A percentile compares a stretch with the other conserved stretches of the same genome.
Evolutionary conservation across 139 green algal species (phyloP).

Genomic region (Tetraselmis chui): DNA sequence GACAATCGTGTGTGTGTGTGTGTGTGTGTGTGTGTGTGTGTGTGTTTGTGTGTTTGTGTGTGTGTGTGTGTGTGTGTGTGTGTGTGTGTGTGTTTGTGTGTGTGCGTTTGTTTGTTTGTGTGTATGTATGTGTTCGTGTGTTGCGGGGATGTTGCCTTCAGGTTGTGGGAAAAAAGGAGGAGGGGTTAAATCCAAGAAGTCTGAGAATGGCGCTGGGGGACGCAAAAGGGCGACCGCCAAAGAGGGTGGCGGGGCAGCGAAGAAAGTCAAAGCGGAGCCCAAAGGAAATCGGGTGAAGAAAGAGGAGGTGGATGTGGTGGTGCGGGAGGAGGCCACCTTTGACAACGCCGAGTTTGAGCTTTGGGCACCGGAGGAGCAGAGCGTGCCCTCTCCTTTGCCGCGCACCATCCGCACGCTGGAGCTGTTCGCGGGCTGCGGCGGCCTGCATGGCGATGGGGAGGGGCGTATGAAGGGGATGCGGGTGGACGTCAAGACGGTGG

Average conservation of each 20-base stretch:
- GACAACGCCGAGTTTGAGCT: not conserved
- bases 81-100: too few relatives aligned
- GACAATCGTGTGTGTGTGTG: too few relatives aligned
- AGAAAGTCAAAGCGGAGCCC: too few relatives aligned
- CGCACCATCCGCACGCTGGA: not conserved
- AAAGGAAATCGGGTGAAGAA: not conserved
- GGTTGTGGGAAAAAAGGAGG: not conserved
- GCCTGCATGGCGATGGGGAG: not conserved
- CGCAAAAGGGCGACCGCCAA: not conserved
- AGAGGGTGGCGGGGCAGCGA: too few relatives aligned
- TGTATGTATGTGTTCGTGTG: not conserved
- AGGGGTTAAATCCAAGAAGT: not conserved
- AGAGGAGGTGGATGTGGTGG: not conserved
- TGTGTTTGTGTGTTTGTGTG: too few relatives aligned
- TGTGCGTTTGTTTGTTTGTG: too few relatives aligned
- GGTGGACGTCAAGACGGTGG: conserved; percentile 4
- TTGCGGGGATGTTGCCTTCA: not conserved
- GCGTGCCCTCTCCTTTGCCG: not conserved
- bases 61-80: too few relatives aligned
- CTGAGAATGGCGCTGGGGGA: not conserved
- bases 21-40: too few relatives aligned
- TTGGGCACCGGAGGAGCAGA: not conserved
- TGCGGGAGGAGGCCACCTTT: not conserved
- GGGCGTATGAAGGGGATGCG: not conserved
- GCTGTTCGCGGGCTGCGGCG: conserved; percentile 10